Evolutionary conservation across 345 rosid genomes (phyloP).

Genomic region (Eucalyptus polyanthemos): DNA sequence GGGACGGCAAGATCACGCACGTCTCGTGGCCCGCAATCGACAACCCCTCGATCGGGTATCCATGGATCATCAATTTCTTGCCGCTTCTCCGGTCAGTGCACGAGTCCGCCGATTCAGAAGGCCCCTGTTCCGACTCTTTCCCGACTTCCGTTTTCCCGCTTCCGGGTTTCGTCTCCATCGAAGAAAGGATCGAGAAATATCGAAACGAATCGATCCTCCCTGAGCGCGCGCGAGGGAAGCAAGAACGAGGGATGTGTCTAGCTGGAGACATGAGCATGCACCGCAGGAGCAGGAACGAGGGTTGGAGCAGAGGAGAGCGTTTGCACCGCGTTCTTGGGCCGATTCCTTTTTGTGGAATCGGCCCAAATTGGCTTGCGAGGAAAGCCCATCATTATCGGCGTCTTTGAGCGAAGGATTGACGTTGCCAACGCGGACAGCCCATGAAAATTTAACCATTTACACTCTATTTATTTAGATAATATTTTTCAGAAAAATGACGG

Average conservation of each 20-base stretch:
- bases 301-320: neutral
- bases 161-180: neutral
- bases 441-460: too few species aligned
- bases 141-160: neutral
- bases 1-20: constrained; percentile 78
- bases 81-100: neutral
- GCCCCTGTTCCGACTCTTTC: neutral
- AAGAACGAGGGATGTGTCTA: neutral
- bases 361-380: neutral
- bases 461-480: too few species aligned
- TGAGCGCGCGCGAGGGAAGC: neutral
- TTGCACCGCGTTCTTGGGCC: neutral
- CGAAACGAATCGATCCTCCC: neutral
- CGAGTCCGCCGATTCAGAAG: neutral
- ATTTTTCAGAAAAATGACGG: too few species aligned
- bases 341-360: neutral
- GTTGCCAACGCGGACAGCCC: too few species aligned
- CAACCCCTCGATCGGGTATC: constrained; percentile 69
- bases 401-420: too few species aligned
- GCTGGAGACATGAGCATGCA: neutral
- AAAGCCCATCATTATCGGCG: neutral
- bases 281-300: neutral
- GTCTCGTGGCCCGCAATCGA: constrained; percentile 96
- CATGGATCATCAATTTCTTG: constrained; percentile 36
- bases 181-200: neutral